Conservation (phyloP, 345 rosid species). For the Pseudoturritis turrita region DNA sequence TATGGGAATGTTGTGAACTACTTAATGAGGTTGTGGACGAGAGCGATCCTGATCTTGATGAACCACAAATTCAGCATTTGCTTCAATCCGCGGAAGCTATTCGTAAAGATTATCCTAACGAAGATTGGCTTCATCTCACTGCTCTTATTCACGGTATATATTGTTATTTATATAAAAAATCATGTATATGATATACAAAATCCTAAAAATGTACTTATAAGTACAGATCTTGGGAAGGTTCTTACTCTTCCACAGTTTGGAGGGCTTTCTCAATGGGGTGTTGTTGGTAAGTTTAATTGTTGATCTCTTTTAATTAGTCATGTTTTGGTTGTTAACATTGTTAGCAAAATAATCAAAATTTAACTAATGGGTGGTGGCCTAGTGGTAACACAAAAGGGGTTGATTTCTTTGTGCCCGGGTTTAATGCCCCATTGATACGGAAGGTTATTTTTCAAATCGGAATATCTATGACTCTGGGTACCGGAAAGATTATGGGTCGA, state of each 20-base stretch:
- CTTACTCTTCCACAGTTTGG: slow-evolving; percentile 58
- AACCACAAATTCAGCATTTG: slow-evolving; percentile 69
- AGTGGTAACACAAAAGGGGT: too few species aligned
- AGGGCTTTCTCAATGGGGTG: slow-evolving; percentile 62
- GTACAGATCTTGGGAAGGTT: slow-evolving; percentile 67
- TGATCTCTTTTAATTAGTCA: neutral
- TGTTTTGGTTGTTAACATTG: too few species aligned
- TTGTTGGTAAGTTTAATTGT: slow-evolving; percentile 38
- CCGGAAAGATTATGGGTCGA: too few species aligned
- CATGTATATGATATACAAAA: neutral
- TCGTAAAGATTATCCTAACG: slow-evolving; percentile 52
- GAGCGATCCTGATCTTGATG: slow-evolving; percentile 66
- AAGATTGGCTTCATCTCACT: slow-evolving; percentile 71
- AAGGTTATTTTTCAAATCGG: too few species aligned
- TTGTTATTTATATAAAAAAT: neutral
- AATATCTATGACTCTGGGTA: too few species aligned
- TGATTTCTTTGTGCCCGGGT: too few species aligned
- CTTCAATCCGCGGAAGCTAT: slow-evolving; percentile 69
- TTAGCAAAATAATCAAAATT: too few species aligned
- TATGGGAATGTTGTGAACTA: slow-evolving; percentile 71
- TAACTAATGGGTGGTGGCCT: too few species aligned
- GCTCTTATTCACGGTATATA: slow-evolving; percentile 64
- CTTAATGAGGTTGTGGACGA: slow-evolving; percentile 56
- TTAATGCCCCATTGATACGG: too few species aligned
- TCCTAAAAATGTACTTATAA: neutral